Percentiles rank a stretch among this genome's conserved stretches.
Evolutionary conservation across 768 basidiomycete species (phyloP).

Genomic region (Psilocybe subaeruginosa): DNA sequence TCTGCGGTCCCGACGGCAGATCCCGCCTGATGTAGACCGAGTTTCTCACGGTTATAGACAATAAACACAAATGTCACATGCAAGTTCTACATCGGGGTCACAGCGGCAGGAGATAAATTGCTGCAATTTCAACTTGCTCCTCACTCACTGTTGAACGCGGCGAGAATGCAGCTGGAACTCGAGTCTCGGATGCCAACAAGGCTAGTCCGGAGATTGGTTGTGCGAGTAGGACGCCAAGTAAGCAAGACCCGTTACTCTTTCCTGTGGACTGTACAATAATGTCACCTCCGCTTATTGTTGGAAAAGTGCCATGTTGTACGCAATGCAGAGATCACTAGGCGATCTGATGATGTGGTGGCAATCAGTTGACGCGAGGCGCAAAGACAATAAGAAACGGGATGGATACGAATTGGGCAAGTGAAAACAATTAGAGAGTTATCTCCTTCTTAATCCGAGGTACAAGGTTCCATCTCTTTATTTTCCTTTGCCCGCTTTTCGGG

Average conservation of each 20-base stretch:
- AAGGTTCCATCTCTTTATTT: background rate
- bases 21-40: too few species aligned
- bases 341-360: constrained; percentile 16
- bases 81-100: too few species aligned
- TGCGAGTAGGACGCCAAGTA: too few species aligned
- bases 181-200: too few species aligned
- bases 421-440: constrained; percentile 40
- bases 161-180: background rate
- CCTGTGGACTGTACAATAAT: background rate
- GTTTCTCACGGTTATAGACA: too few species aligned
- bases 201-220: too few species aligned
- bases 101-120: too few species aligned
- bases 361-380: constrained; percentile 20
- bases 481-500: constrained; percentile 3
- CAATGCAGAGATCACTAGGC: background rate
- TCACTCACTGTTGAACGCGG: background rate
- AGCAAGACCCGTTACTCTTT: too few species aligned
- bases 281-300: background rate
- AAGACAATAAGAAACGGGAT: constrained; percentile 44
- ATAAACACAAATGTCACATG: too few species aligned
- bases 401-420: constrained; percentile 25
- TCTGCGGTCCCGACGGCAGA: too few species aligned
- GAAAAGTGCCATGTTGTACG: background rate
- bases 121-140: too few species aligned
- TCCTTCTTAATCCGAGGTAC: constrained; percentile 8